Conservation (phyloP, 2,329 filamentous ascomycete species). For the Chrysoporthe cubensis region DNA sequence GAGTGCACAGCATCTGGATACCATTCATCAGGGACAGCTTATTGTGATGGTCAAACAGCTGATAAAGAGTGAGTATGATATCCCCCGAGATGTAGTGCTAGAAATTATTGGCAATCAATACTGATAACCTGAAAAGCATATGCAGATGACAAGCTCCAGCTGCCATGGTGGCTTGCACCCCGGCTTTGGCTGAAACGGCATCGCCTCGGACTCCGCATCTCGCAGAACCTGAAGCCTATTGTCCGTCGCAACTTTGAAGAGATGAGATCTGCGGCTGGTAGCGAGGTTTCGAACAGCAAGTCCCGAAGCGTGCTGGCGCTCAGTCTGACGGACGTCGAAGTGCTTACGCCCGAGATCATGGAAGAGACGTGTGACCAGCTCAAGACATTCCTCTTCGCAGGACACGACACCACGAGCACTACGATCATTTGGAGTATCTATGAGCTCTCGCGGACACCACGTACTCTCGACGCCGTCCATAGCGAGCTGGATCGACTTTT, state of each 20-base stretch:
- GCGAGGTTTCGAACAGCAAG: neutral
- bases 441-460: constrained; percentile 39
- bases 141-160: constrained; percentile 22
- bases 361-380: constrained; percentile 41
- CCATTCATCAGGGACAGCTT: neutral
- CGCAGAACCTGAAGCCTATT: constrained; percentile 30
- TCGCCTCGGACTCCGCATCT: constrained; percentile 21
- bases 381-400: constrained; percentile 45
- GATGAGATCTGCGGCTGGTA: constrained; percentile 21
- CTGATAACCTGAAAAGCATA: constrained; percentile 8
- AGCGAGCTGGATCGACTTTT: constrained; percentile 42
- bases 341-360: constrained; percentile 35
- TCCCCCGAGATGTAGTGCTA: constrained; percentile 21
- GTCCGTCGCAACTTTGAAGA: constrained; percentile 38
- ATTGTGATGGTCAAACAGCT: neutral
- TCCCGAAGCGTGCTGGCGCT: constrained; percentile 40
- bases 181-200: constrained; percentile 21
- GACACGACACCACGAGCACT: constrained; percentile 46
- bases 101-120: constrained; percentile 25
- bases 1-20: constrained; percentile 1
- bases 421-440: constrained; percentile 43
- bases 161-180: constrained; percentile 32
- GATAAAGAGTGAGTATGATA: neutral
- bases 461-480: constrained; percentile 34
- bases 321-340: constrained; percentile 32